A percentile compares a stretch with the other conserved stretches of the same genome.
Evolutionary conservation across 495 filamentous ascomycete species (phyloP).

Genomic region (Lentithecium fluviatile): DNA sequence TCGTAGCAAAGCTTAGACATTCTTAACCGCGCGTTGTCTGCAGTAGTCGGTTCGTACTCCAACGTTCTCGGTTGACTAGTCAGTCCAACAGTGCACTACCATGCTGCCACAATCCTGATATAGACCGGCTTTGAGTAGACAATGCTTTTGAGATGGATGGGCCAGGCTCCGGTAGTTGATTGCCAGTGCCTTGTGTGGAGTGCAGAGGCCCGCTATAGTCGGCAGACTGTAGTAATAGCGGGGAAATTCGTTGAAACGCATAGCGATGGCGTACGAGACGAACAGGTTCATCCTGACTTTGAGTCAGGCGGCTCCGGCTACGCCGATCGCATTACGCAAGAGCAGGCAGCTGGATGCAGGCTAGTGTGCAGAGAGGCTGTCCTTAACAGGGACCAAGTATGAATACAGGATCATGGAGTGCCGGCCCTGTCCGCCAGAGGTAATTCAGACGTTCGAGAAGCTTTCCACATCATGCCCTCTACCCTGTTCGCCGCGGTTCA

Average conservation of each 20-base stretch:
- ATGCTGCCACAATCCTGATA: not conserved
- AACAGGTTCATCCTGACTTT: slow-evolving; percentile 27
- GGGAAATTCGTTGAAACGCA: slow-evolving; percentile 23
- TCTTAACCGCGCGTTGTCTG: not conserved
- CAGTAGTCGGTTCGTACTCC: not conserved
- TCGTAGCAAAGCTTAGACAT: not conserved
- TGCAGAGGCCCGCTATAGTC: slow-evolving; percentile 22
- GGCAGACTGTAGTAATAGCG: slow-evolving; percentile 25
- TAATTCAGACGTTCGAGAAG: slow-evolving; percentile 34
- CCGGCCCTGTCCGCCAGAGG: slow-evolving; percentile 27
- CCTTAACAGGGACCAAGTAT: slow-evolving; percentile 19
- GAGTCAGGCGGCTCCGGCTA: slow-evolving; percentile 32
- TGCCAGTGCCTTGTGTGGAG: not conserved
- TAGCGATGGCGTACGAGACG: slow-evolving; percentile 21
- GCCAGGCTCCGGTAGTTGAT: not conserved
- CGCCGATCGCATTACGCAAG: slow-evolving; percentile 29
- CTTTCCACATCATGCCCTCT: slow-evolving; percentile 23
- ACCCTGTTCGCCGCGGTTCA: slow-evolving; percentile 2
- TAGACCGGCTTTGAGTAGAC: slow-evolving; percentile 21
- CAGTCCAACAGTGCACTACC: not conserved
- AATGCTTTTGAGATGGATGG: not conserved
- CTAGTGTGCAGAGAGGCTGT: slow-evolving; percentile 13
- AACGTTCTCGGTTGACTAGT: not conserved
- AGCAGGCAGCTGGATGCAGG: slow-evolving; percentile 4
- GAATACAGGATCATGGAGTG: slow-evolving; percentile 22